Conservation (phyloP, 345 rosid species). For the Aegle marmelos region DNA sequence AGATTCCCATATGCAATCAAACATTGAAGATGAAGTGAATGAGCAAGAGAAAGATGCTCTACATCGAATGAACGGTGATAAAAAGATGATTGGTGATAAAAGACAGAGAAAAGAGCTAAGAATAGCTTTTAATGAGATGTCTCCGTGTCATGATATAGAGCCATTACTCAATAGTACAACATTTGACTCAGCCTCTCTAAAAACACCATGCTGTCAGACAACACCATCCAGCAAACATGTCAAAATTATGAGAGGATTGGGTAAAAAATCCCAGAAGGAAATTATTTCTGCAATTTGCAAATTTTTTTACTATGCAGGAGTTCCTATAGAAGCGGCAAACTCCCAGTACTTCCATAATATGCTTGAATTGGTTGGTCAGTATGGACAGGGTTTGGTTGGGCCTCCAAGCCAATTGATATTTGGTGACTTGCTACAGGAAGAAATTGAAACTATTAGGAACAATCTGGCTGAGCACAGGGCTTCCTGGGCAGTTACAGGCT, state of each 20-base stretch:
- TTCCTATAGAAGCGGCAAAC: slow-evolving; percentile 50
- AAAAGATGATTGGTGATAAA: slow-evolving; percentile 21
- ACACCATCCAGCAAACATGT: slow-evolving; percentile 24
- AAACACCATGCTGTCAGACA: slow-evolving; percentile 24
- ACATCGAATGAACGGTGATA: slow-evolving; percentile 17
- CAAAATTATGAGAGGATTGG: slow-evolving; percentile 26
- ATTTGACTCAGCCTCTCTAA: slow-evolving; percentile 38
- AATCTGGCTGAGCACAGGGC: slow-evolving; percentile 38
- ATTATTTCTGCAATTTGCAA: slow-evolving; percentile 52
- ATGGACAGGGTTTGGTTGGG: slow-evolving; percentile 43
- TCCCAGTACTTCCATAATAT: slow-evolving; percentile 56
- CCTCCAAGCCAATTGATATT: slow-evolving; percentile 46
- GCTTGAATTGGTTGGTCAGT: slow-evolving; percentile 59
- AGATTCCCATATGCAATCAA: slow-evolving; percentile 26
- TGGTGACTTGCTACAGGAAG: slow-evolving; percentile 50
- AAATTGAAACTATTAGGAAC: slow-evolving; percentile 37
- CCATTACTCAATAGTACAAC: slow-evolving; percentile 30
- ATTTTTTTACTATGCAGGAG: slow-evolving; percentile 62
- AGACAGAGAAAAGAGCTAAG: slow-evolving; percentile 21
- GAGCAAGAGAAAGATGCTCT: slow-evolving; percentile 28
- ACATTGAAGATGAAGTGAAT: slow-evolving; percentile 34
- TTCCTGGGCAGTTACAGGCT: slow-evolving; percentile 54
- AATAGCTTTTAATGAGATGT: slow-evolving; percentile 8
- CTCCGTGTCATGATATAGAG: slow-evolving; percentile 27
- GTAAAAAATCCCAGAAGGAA: slow-evolving; percentile 45